Conservation (phyloP, 2,329 filamentous ascomycete genomes). For the Cladophialophora immunda region DNA sequence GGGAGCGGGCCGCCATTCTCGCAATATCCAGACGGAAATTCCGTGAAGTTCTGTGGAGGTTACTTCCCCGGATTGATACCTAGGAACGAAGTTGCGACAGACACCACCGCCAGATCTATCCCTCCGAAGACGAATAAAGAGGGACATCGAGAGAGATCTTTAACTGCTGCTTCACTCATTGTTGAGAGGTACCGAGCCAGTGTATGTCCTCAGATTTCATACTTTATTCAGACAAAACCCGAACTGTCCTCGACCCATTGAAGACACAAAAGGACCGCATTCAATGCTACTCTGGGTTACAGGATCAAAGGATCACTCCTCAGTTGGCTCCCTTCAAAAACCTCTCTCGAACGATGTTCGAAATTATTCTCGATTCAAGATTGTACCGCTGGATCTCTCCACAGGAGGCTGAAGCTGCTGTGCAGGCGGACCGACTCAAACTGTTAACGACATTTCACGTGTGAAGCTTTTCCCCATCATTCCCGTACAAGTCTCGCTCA, state of each 20-base stretch:
- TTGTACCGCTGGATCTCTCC: neutral
- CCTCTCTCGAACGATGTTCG: neutral
- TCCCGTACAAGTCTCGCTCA: neutral
- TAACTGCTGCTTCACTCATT: too few relatives aligned
- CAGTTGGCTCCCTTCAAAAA: neutral
- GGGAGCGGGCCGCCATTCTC: neutral
- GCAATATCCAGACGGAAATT: neutral
- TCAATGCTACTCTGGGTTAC: neutral
- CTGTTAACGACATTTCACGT: too few relatives aligned
- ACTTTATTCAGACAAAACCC: neutral
- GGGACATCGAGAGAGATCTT: too few relatives aligned
- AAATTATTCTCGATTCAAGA: neutral
- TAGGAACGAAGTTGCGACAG: too few relatives aligned
- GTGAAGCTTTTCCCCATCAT: neutral
- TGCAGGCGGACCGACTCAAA: too few relatives aligned
- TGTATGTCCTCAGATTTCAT: neutral
- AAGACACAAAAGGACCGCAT: neutral
- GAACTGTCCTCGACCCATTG: neutral
- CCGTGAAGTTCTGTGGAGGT: too few relatives aligned
- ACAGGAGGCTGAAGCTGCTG: too few relatives aligned
- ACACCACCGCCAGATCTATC: too few relatives aligned
- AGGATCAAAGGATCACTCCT: neutral
- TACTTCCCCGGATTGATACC: too few relatives aligned
- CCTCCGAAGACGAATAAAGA: too few relatives aligned
- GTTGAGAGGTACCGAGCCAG: too few relatives aligned